These are phyloP conservation scores for Tylopilus sp. DNA, from an alignment of 1,284 basidiomycete genomes.

Conservation along the genomic window DNA sequence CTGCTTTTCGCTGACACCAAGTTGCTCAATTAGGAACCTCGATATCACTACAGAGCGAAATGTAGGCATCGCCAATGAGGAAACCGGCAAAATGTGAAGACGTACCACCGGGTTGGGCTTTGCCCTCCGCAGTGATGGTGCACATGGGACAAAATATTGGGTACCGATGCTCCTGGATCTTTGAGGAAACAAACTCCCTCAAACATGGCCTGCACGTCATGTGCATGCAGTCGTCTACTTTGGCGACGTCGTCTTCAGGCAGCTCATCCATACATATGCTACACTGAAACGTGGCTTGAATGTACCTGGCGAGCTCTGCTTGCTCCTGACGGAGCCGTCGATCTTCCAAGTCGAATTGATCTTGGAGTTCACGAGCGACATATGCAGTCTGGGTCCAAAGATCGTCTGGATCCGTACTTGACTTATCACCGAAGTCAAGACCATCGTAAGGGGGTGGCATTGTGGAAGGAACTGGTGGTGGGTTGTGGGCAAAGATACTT, in stretches of 20 bases:
- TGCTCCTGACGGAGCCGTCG: constrained; percentile 38
- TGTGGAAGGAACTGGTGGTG: constrained; percentile 20
- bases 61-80: neutral
- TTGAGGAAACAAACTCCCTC: constrained; percentile 40
- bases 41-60: constrained; percentile 38
- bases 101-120: constrained; percentile 40
- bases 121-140: constrained; percentile 24
- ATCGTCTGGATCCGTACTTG: constrained; percentile 7
- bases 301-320: constrained; percentile 35
- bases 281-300: constrained; percentile 41
- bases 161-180: constrained; percentile 51
- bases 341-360: constrained; percentile 46
- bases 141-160: constrained; percentile 63
- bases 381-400: constrained; percentile 13
- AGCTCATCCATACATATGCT: constrained; percentile 54
- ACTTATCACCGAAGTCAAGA: neutral
- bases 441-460: constrained; percentile 13
- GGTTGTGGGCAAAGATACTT: constrained; percentile 32
- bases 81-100: neutral
- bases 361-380: constrained; percentile 37
- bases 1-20: constrained; percentile 49
- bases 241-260: constrained; percentile 44
- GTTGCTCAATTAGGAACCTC: constrained; percentile 40
- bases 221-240: constrained; percentile 48
- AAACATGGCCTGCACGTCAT: constrained; percentile 57